phyloP scores from a whole-genome alignment of 176 grass and related monocot species.

The Carex kokanica region DNA sequence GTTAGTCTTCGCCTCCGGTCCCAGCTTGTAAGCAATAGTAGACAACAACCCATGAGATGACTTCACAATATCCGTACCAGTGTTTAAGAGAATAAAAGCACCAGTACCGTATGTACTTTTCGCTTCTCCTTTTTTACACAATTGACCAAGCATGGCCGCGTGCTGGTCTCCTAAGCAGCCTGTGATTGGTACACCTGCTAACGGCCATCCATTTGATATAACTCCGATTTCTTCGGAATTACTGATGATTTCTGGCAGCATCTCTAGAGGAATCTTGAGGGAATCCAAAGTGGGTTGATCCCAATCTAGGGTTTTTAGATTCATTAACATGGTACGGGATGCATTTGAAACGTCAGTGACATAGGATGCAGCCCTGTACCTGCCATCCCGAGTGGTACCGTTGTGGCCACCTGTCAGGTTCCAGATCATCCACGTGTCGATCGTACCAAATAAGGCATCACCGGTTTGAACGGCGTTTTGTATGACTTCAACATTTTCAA shows the following conservation, averaged over 20 bases:
- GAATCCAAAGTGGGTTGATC: slow-evolving; percentile 49
- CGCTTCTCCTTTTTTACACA: slow-evolving; percentile 80
- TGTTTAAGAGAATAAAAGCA: slow-evolving; percentile 95
- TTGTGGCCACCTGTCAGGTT: slow-evolving; percentile 72
- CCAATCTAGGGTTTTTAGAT: slow-evolving; percentile 79
- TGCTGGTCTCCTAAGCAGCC: slow-evolving; percentile 91
- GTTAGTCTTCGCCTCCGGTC: slow-evolving; percentile 47
- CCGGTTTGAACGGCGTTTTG: slow-evolving; percentile 48
- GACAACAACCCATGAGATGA: slow-evolving; percentile 74
- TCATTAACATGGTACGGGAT: slow-evolving; percentile 95
- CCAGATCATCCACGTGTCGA: slow-evolving; percentile 97
- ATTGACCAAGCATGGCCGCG: slow-evolving; percentile 76
- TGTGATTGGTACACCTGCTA: slow-evolving; percentile 55
- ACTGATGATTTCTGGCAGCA: slow-evolving; percentile 88
- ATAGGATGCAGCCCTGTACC: slow-evolving; percentile 43
- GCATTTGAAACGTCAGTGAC: slow-evolving; percentile 92
- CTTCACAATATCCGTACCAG: slow-evolving; percentile 54
- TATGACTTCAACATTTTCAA: slow-evolving; percentile 81
- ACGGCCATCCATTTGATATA: slow-evolving; percentile 51
- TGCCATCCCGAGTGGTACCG: slow-evolving; percentile 33
- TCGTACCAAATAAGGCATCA: slow-evolving; percentile 81
- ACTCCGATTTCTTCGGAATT: slow-evolving; percentile 73
- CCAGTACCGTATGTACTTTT: slow-evolving; percentile 95
- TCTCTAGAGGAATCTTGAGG: slow-evolving; percentile 47
- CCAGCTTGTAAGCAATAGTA: slow-evolving; percentile 80